A percentile compares a stretch with the other conserved stretches of the same genome.
Evolutionary conservation across 2,329 filamentous ascomycete genomes (phyloP).

Genomic region (Diaporthe sp.): DNA sequence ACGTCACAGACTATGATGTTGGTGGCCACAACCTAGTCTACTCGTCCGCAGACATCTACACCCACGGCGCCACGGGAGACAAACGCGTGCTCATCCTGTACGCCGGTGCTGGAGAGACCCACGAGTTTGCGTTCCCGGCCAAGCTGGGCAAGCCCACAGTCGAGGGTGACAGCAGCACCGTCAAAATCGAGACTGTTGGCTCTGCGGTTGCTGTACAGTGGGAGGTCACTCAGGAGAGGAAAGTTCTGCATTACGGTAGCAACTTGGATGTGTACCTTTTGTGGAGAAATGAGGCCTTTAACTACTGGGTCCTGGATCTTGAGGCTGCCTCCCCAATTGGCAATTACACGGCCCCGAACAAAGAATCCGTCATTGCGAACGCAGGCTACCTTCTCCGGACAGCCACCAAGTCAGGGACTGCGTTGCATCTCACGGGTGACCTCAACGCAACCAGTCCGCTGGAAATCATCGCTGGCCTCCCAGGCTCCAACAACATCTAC

Average conservation of each 20-base stretch:
- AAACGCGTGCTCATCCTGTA: conserved; percentile 76
- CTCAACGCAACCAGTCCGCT: conserved; percentile 78
- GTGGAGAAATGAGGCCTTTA: conserved; percentile 75
- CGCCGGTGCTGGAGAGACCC: conserved; percentile 71
- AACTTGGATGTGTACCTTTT: conserved; percentile 61
- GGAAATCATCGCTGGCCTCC: conserved; percentile 76
- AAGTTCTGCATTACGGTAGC: conserved; percentile 50
- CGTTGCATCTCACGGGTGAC: conserved; percentile 76
- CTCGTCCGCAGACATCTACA: conserved; percentile 78
- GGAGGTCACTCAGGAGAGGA: conserved; percentile 48
- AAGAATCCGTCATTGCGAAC: conserved; percentile 66
- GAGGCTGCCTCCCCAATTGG: conserved; percentile 44
- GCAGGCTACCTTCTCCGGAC: conserved; percentile 76
- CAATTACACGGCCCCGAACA: conserved; percentile 52
- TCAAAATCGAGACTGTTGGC: conserved; percentile 41
- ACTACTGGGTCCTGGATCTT: conserved; percentile 76
- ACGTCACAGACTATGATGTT: conserved; percentile 76
- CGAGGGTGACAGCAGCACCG: conserved; percentile 46
- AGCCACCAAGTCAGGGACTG: conserved; percentile 67
- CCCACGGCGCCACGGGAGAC: conserved; percentile 74
- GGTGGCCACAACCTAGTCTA: conserved; percentile 73
- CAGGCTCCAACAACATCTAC: conserved; percentile 59
- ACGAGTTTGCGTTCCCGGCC: conserved; percentile 69
- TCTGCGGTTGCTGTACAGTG: conserved; percentile 50
- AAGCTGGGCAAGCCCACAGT: conserved; percentile 36